A percentile compares a stretch with the other conserved stretches of the same genome.
phyloP scores from a whole-genome alignment of 2,329 filamentous ascomycete genomes.

The Westerdykella ornata region DNA sequence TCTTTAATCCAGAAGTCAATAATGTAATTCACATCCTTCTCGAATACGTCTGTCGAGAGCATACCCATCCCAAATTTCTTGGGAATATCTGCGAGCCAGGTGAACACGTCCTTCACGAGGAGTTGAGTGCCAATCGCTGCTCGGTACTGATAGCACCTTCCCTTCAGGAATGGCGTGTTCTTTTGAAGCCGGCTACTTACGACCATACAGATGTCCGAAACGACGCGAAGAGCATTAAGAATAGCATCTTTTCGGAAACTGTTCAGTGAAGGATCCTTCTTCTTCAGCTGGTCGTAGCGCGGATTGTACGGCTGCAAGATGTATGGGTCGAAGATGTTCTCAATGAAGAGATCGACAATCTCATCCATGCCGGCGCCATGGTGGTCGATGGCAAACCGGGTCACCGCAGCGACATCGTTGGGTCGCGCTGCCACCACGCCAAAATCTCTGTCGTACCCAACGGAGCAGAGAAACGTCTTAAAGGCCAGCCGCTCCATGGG shows the following conservation, averaged over 20 bases:
- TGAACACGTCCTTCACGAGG: slow-evolving; percentile 62
- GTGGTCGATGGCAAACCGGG: slow-evolving; percentile 82
- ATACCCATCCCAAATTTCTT: slow-evolving; percentile 71
- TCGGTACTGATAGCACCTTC: slow-evolving; percentile 64
- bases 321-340: slow-evolving; percentile 73
- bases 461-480: slow-evolving; percentile 68
- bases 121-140: slow-evolving; percentile 71
- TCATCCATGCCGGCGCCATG: slow-evolving; percentile 80
- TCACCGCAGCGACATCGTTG: slow-evolving; percentile 78
- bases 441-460: slow-evolving; percentile 57
- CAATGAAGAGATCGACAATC: slow-evolving; percentile 79
- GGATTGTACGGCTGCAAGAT: slow-evolving; percentile 66
- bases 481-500: slow-evolving; percentile 9
- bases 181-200: slow-evolving; percentile 47
- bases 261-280: slow-evolving; percentile 6
- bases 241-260: slow-evolving; percentile 13
- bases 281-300: slow-evolving; percentile 31
- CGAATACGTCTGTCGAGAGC: slow-evolving; percentile 58
- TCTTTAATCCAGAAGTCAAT: slow-evolving; percentile 32
- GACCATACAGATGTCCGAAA: slow-evolving; percentile 63
- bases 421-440: slow-evolving; percentile 70
- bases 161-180: slow-evolving; percentile 9
- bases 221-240: slow-evolving; percentile 63
- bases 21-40: slow-evolving; percentile 28
- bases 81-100: slow-evolving; percentile 65